Base-by-base conservation (phyloP, 2,329 filamentous ascomycete species). In the Fusarium globosum region DNA sequence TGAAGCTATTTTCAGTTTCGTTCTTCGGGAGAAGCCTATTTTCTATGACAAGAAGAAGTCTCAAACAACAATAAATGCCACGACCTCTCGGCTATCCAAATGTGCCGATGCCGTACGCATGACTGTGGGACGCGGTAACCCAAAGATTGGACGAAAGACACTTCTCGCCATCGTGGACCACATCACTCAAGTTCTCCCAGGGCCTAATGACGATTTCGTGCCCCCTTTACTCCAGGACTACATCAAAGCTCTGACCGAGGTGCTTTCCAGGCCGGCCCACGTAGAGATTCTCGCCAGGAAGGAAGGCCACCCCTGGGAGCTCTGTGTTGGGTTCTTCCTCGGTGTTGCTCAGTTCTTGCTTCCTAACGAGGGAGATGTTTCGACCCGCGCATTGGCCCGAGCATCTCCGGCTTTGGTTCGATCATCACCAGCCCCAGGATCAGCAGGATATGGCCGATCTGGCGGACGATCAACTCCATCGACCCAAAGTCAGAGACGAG, bases 141-240 rank as follows among this genome's bases (percentile, higher is more conserved):
- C 86, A 26, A 91, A 88, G 68, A 82, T 98, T 71, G 93, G 91
- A 77, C 86, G 87, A 68, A 97, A 94, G 80, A 96, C 95, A 1
- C 86, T 96, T n/a, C 88, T 92, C 75, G 90, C 93, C 11, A 85
- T 98, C 21, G 86, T 97, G 72, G 91, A 94, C 72, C 95, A 97
- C 82, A 92, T 98, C 69, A 91, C 90, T 7, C 91, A 97, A 73
- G 90, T 91, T 23, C 85, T 97, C 7, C 89, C 91, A 4, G 88
- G 85, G 0, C 82, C 83, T 7, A 88, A 91, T 61, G 90, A 90
- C 20, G 87, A 85, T 5, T 89, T 92, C 61, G 90, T 94, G 72
- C 87, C 91, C 65, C 91, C 93, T 18, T 86, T 99, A 10, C 84
- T 91, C 30, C 87, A 91, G 55, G 91, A 96, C 78, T 97, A 98